Evolutionary conservation across 2,329 filamentous ascomycete species (phyloP).

Genomic region (Tolypocladium amazonense): DNA sequence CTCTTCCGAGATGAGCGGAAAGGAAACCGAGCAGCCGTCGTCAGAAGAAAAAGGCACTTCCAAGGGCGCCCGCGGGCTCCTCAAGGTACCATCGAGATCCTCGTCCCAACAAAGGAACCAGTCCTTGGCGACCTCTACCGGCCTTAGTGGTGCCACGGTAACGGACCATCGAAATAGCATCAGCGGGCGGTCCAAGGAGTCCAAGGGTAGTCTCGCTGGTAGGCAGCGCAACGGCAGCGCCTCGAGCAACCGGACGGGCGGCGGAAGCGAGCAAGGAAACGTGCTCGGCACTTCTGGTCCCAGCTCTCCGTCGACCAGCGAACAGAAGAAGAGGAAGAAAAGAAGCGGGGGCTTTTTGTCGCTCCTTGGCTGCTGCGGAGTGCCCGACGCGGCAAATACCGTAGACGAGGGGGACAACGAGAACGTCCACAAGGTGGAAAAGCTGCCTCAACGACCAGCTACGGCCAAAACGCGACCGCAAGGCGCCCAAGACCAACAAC

Average conservation of each 20-base stretch:
- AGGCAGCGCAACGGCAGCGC: conserved; percentile 56
- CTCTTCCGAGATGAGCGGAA: conserved; percentile 25
- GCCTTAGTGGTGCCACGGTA: conserved; percentile 48
- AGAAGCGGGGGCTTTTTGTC: conserved; percentile 43
- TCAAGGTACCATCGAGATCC: conserved; percentile 51
- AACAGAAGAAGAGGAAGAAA: conserved; percentile 45
- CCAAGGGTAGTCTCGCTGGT: conserved; percentile 52
- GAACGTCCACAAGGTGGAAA: conserved; percentile 48
- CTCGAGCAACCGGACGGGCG: conserved; percentile 51
- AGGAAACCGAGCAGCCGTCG: conserved; percentile 29
- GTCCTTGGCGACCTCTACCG: conserved; percentile 47
- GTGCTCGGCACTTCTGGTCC: conserved; percentile 39
- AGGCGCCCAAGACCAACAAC: conserved; percentile 40
- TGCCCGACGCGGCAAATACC: conserved; percentile 47
- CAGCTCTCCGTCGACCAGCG: conserved; percentile 37
- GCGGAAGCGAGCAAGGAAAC: conserved; percentile 40
- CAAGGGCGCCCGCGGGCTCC: conserved; percentile 41
- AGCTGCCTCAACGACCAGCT: conserved; percentile 41
- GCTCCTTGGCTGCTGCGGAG: conserved; percentile 57
- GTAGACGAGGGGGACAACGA: conserved; percentile 41
- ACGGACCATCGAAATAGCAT: conserved; percentile 52
- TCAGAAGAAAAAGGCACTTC: conserved; percentile 29
- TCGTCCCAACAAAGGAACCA: conserved; percentile 50
- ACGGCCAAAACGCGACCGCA: conserved; percentile 43
- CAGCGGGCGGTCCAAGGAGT: conserved; percentile 53